Conservation (phyloP, 805 yeast species). For the Cyberlindnera maritima region DNA sequence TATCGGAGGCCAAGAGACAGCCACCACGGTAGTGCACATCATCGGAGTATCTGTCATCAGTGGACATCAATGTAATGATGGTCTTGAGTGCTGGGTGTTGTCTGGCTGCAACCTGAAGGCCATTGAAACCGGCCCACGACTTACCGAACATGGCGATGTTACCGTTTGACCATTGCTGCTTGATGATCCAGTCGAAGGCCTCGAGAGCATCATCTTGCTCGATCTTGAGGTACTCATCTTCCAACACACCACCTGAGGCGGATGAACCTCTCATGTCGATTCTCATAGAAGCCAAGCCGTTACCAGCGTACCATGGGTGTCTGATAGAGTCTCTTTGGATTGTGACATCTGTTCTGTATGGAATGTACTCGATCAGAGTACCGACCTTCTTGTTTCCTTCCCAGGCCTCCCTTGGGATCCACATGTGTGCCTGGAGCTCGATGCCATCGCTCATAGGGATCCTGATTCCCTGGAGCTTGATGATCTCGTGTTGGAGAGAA, state of each 20-base stretch:
- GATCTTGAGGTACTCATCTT: constrained; percentile 40
- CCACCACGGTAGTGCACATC: constrained; percentile 51
- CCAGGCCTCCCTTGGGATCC: constrained; percentile 40
- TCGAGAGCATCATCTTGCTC: constrained; percentile 45
- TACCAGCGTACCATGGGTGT: constrained; percentile 46
- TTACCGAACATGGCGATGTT: constrained; percentile 46
- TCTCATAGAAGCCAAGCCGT: constrained; percentile 43
- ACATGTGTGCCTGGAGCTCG: constrained; percentile 38
- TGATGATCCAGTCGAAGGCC: constrained; percentile 40
- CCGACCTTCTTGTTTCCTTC: constrained; percentile 33
- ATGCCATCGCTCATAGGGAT: constrained; percentile 41
- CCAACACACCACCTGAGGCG: constrained; percentile 39
- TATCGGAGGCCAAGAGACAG: constrained; percentile 41
- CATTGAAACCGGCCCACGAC: constrained; percentile 50
- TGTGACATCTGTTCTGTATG: constrained; percentile 45
- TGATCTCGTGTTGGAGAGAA: constrained; percentile 30
- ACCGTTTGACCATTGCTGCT: constrained; percentile 44
- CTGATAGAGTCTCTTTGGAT: constrained; percentile 43
- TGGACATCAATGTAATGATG: constrained; percentile 42
- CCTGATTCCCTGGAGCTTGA: constrained; percentile 34
- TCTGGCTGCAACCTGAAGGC: constrained; percentile 43
- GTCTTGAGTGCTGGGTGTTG: constrained; percentile 45
- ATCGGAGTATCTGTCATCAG: constrained; percentile 46
- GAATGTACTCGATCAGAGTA: constrained; percentile 42
- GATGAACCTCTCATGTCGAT: constrained; percentile 47